Evolutionary conservation across 2,329 filamentous ascomycete species (phyloP).

Genomic region (Metarhizium robertsii): DNA sequence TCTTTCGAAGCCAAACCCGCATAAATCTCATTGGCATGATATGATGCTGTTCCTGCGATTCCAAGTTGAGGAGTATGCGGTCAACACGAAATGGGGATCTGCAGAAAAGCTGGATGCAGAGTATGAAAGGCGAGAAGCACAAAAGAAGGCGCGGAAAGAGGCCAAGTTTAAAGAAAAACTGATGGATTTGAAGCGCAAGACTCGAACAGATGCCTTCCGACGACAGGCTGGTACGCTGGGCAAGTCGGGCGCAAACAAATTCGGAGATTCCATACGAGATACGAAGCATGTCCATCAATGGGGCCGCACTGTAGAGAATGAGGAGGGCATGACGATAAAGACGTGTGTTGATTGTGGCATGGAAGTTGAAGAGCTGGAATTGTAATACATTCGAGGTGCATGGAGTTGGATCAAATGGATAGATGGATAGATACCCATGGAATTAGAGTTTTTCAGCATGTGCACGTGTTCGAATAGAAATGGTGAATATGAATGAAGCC

Average conservation of each 20-base stretch:
- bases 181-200: slow-evolving; percentile 84
- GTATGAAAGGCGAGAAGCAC: slow-evolving; percentile 67
- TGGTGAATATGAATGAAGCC: too few relatives aligned
- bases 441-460: neutral
- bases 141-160: slow-evolving; percentile 81
- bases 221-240: slow-evolving; percentile 54
- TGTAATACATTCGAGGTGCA: slow-evolving; percentile 24
- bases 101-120: slow-evolving; percentile 78
- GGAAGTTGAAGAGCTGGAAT: slow-evolving; percentile 69
- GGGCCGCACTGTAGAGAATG: slow-evolving; percentile 59
- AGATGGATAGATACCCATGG: slow-evolving; percentile 1
- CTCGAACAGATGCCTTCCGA: slow-evolving; percentile 80
- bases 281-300: slow-evolving; percentile 85
- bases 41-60: slow-evolving; percentile 97
- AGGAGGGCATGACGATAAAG: slow-evolving; percentile 69
- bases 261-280: slow-evolving; percentile 67
- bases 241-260: slow-evolving; percentile 44
- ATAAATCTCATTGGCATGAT: slow-evolving; percentile 93
- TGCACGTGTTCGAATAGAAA: neutral
- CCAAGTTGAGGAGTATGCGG: slow-evolving; percentile 90
- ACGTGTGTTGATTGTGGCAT: slow-evolving; percentile 68
- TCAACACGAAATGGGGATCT: slow-evolving; percentile 84
- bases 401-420: too few relatives aligned
- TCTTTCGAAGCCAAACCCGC: slow-evolving; percentile 82
- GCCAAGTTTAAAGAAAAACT: slow-evolving; percentile 87